Conservation (phyloP, 305 asterid species). For the Nicotiana rustica region DNA sequence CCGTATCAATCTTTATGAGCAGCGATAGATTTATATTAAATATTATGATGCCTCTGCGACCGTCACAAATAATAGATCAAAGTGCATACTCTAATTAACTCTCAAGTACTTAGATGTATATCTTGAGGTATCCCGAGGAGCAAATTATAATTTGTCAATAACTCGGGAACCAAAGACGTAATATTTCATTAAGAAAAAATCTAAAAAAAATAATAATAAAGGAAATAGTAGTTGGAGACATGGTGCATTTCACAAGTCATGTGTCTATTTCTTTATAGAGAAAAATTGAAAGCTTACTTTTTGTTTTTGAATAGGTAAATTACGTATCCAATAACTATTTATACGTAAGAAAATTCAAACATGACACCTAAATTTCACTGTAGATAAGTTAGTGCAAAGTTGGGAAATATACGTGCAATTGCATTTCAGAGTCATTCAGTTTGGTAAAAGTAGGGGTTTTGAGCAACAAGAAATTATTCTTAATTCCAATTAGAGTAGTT, state of each 20-base stretch:
- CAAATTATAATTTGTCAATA: no score
- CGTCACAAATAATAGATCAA: no score
- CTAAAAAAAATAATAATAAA: no score
- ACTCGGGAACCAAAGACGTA: neutral
- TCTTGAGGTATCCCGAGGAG: neutral
- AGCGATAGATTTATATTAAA: no score
- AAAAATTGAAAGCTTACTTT: neutral
- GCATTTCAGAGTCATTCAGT: constrained; percentile 30
- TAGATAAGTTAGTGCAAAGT: constrained; percentile 2
- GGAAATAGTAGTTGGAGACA: neutral
- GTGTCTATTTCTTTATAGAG: neutral
- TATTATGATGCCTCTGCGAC: no score
- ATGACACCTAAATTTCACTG: neutral
- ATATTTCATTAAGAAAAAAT: no score
- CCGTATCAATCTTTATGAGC: no score
- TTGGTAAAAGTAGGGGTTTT: constrained; percentile 10
- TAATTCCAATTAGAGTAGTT: constrained; percentile 19
- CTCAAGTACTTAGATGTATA: no score
- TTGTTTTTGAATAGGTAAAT: neutral
- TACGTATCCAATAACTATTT: neutral
- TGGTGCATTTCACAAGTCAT: neutral
- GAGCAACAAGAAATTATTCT: neutral
- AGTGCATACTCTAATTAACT: no score
- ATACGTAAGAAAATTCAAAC: constrained; percentile 10
- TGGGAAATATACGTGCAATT: neutral